phyloP scores from a whole-genome alignment of 164 flowering plant genomes.

The Umbellularia californica region DNA sequence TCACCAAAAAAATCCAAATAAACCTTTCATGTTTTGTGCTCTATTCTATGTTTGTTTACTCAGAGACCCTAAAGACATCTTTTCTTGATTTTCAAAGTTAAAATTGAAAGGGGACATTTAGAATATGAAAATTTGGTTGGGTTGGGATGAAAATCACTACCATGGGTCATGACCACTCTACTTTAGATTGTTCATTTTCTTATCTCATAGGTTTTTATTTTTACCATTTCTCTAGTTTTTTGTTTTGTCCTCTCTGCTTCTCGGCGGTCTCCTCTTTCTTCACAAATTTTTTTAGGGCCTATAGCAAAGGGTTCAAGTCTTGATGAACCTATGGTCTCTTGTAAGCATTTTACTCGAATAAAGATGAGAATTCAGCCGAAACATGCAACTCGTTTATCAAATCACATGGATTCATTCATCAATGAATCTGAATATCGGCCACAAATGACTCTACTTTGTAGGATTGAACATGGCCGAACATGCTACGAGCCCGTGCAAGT shows the following conservation, averaged over 20 bases:
- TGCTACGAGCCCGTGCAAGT: no score
- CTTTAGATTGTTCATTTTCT: no score
- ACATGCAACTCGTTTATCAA: not conserved
- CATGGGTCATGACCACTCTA: no score
- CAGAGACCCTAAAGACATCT: not conserved
- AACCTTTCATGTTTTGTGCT: not conserved
- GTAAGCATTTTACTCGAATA: not conserved
- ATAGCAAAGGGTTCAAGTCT: not conserved
- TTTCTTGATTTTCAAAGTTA: not conserved
- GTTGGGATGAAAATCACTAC: not conserved
- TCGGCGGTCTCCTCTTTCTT: not conserved
- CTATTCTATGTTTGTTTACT: not conserved
- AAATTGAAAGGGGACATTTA: not conserved
- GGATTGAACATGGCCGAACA: no score
- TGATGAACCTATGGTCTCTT: not conserved
- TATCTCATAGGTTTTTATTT: no score
- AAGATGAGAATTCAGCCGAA: not conserved
- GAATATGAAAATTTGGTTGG: no score
- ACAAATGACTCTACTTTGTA: not conserved
- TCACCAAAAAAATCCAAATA: not conserved
- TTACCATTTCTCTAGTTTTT: no score
- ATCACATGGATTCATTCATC: not conserved
- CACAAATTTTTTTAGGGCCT: not conserved
- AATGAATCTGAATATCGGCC: not conserved
- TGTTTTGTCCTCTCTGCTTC: not conserved